phyloP scores from a whole-genome alignment of 192 early-diverging fungal species.

The Backusella morwellensis region DNA sequence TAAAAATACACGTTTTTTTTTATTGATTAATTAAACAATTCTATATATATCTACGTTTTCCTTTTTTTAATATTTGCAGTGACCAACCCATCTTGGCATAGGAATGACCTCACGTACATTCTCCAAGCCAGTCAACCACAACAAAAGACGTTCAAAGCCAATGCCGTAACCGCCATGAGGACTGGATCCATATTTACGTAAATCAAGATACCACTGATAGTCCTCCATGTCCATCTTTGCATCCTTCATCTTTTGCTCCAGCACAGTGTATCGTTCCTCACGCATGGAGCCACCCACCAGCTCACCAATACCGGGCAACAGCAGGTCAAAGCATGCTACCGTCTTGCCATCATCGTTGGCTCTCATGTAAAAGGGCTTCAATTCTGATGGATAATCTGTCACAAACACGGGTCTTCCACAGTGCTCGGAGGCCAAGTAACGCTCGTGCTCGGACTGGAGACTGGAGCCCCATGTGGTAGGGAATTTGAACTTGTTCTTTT shows the following conservation, averaged over 20 bases:
- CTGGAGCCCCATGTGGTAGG: constrained; percentile 70
- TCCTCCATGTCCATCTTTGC: constrained; percentile 60
- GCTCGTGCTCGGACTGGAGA: constrained; percentile 86
- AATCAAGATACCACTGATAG: constrained; percentile 82
- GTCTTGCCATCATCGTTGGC: constrained; percentile 56
- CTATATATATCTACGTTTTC: not conserved
- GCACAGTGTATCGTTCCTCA: constrained; percentile 61
- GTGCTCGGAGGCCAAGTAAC: constrained; percentile 66
- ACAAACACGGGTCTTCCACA: constrained; percentile 83
- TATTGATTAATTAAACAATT: not conserved
- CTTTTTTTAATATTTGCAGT: constrained; percentile 48
- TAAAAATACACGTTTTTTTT: not conserved
- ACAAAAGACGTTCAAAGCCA: constrained; percentile 82
- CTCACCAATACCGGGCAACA: constrained; percentile 84
- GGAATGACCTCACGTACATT: constrained; percentile 75
- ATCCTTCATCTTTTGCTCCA: constrained; percentile 51
- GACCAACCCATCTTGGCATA: constrained; percentile 47
- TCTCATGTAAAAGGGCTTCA: constrained; percentile 93
- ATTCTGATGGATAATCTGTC: constrained; percentile 75
- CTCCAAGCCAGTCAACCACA: constrained; percentile 75
- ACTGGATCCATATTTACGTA: constrained; percentile 77
- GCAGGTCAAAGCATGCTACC: constrained; percentile 80
- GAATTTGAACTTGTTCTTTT: constrained; percentile 51
- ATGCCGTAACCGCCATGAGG: constrained; percentile 92
- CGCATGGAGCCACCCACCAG: constrained; percentile 82